These are phyloP conservation scores for Scleromitrula shiraiana DNA, from an alignment of 2,329 filamentous ascomycete species.

Conservation along the genomic window DNA sequence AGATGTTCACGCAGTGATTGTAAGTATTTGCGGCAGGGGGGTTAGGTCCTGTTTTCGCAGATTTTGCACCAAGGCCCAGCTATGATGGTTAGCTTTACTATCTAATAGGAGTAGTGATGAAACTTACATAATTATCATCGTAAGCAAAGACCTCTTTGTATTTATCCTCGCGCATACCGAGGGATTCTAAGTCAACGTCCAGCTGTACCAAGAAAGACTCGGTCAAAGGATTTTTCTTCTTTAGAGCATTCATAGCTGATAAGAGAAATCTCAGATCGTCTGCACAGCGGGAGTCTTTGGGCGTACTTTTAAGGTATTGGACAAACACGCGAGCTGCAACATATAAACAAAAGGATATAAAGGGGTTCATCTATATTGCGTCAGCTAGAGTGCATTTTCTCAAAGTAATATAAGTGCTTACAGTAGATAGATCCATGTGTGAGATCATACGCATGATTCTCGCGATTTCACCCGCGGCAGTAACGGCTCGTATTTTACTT, in stretches of 20 bases:
- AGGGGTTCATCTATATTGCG: slow-evolving; percentile 78
- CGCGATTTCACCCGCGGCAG: slow-evolving; percentile 86
- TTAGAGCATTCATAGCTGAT: slow-evolving; percentile 82
- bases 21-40: neutral
- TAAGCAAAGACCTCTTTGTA: slow-evolving; percentile 45
- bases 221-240: slow-evolving; percentile 79
- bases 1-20: slow-evolving; percentile 17
- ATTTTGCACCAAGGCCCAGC: slow-evolving; percentile 21
- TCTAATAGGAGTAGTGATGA: slow-evolving; percentile 12
- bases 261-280: slow-evolving; percentile 87
- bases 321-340: slow-evolving; percentile 94
- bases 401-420: slow-evolving; percentile 39
- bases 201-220: slow-evolving; percentile 92
- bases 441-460: slow-evolving; percentile 94
- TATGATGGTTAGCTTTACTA: slow-evolving; percentile 14
- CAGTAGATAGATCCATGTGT: slow-evolving; percentile 74
- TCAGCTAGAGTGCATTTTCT: neutral
- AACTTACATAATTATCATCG: slow-evolving; percentile 29
- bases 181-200: slow-evolving; percentile 79
- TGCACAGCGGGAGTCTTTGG: slow-evolving; percentile 69
- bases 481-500: slow-evolving; percentile 88
- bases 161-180: slow-evolving; percentile 54
- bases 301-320: slow-evolving; percentile 91
- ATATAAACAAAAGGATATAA: slow-evolving; percentile 91
- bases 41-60: slow-evolving; percentile 10